Percentiles rank a stretch among this genome's conserved stretches.
Evolutionary conservation across 345 rosid species (phyloP).

Genomic region (Cardamine occulta): DNA sequence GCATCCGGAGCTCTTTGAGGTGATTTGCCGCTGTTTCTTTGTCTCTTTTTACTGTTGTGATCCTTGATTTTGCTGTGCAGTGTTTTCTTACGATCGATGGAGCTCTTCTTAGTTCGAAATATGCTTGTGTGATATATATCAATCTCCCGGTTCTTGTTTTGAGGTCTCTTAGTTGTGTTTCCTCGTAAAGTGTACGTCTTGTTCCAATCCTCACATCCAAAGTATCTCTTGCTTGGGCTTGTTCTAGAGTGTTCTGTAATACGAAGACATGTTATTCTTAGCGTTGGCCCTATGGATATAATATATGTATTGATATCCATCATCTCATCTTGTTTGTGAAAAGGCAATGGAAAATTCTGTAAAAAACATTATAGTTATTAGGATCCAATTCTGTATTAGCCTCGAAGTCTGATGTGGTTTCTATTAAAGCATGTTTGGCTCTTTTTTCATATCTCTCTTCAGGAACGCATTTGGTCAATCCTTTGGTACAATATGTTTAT

Average conservation of each 20-base stretch:
- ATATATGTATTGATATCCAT: not conserved
- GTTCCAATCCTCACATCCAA: not conserved
- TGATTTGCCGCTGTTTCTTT: conserved; percentile 30
- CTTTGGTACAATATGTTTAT: conserved; percentile 82
- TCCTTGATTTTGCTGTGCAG: not conserved
- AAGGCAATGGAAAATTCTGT: not conserved
- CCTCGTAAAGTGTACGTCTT: conserved; percentile 1
- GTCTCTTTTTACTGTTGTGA: conserved; percentile 3
- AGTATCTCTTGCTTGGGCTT: not conserved
- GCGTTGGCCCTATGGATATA: too few relatives aligned
- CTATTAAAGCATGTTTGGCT: not conserved
- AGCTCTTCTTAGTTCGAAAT: not conserved
- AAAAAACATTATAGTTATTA: not conserved
- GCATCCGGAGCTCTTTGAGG: conserved; percentile 86
- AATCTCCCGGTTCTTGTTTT: not conserved
- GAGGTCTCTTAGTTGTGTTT: not conserved
- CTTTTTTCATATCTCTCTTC: conserved; percentile 34
- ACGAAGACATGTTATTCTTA: not conserved
- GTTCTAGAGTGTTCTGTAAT: conserved; percentile 8
- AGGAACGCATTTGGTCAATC: conserved; percentile 93
- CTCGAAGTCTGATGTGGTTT: conserved; percentile 1
- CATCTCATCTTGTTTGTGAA: not conserved
- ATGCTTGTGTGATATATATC: conserved; percentile 3
- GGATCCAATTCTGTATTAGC: not conserved
- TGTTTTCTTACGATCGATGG: not conserved